Evolutionary conservation across 2,329 filamentous ascomycete genomes (phyloP).

Genomic region (Achaetomium macrosporum): DNA sequence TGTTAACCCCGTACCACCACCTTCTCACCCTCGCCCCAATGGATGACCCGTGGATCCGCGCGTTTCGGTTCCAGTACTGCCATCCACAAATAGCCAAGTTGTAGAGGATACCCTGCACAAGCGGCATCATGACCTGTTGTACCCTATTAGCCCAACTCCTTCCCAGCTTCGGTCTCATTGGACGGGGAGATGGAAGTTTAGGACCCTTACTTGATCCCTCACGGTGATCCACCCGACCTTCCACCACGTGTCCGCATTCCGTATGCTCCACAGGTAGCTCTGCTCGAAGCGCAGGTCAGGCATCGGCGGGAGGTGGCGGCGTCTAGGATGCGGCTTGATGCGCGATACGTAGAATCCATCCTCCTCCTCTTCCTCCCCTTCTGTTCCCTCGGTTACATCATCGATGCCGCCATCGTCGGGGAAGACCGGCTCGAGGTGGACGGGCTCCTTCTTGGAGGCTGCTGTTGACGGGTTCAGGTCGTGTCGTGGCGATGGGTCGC

Average conservation of each 20-base stretch:
- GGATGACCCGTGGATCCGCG: conserved; percentile 68
- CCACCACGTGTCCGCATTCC: conserved; percentile 71
- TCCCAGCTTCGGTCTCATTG: background rate
- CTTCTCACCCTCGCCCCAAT: conserved; percentile 71
- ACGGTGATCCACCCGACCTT: conserved; percentile 77
- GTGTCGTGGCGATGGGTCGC: conserved; percentile 61
- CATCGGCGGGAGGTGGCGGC: conserved; percentile 53
- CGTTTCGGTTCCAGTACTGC: conserved; percentile 80
- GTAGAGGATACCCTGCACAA: conserved; percentile 85
- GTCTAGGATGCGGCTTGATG: conserved; percentile 42
- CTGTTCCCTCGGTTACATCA: conserved; percentile 29
- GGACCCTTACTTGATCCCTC: conserved; percentile 68
- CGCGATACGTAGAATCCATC: background rate
- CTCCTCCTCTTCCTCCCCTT: conserved; percentile 19
- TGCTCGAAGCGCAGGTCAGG: conserved; percentile 95
- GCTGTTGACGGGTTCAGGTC: conserved; percentile 78
- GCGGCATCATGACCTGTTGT: conserved; percentile 69
- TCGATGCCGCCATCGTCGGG: conserved; percentile 56
- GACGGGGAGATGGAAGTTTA: background rate
- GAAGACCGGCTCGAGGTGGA: conserved; percentile 43
- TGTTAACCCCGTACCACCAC: conserved; percentile 96
- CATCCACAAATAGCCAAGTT: conserved; percentile 80
- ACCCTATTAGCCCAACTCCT: background rate
- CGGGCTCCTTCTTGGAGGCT: conserved; percentile 59
- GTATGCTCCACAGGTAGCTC: conserved; percentile 90